Evolutionary conservation across 139 green algal genomes (phyloP), one percentile per base, ranked within the genome.

Genomic region (Chlorella sp.): DNA sequence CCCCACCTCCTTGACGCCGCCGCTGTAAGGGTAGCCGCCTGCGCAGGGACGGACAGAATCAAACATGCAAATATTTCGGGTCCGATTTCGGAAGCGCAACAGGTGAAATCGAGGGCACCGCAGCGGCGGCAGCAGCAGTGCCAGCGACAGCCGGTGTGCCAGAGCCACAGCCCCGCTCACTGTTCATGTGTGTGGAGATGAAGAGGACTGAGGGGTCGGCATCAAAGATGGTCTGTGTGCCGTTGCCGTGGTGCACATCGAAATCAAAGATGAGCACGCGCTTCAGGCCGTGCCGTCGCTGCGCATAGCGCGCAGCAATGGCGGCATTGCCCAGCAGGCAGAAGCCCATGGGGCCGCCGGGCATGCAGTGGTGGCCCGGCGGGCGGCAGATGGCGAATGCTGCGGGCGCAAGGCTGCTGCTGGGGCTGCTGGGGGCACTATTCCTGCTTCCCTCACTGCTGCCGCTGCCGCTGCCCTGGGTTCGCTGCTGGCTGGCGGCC

Each of bases 331-430:
- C 95, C 38, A 98, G 90, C 9, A 98, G 88, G 72, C 96, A 98
- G 85, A 98, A 98, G 17, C 96, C 96, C 82, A 90, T 86, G 64
- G 47, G 44, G 1, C 34, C 23, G 12, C 20, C 57, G 0, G 90
- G 87, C 55, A 96, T 70, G 4, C 93, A 94, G 83, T 98, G 96
- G 86, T 98, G 96, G 0, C 96, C 96, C 7, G 96, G 96, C 0
- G 96, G 96, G 39, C 96, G 86, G 64, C 94, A 93, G 63, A 98
- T 73, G 11, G 90, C 93, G 82, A 98, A 96, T 6, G 88, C 95
- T 13, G 87, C 73, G 12, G 69, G 41, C 26, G n/a, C 30, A 39
- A 60, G 2, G 15, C 34, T 21, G 65, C 25, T 21, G 39, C 64
- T 17, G 72, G 41, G 3, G 62, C n/a, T 47, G 73, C 47, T 38